Evolutionary conservation across 225 moss, liverwort and hornwort genomes (phyloP).

Genomic region (Pseudisothecium myosuroides): DNA sequence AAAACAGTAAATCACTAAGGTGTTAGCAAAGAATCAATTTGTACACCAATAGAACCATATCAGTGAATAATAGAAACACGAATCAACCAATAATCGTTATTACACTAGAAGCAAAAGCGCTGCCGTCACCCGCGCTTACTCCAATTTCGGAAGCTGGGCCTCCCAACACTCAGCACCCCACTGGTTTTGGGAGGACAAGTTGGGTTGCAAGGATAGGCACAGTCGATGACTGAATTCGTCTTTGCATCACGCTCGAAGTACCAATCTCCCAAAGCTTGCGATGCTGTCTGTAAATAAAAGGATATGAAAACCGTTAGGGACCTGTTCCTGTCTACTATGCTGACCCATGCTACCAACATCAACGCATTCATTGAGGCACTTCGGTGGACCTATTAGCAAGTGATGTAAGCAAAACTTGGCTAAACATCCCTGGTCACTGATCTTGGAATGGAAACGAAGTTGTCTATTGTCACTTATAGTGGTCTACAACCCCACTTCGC

Average conservation of each 20-base stretch:
- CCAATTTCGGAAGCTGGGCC: constrained; percentile 55
- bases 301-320: neutral
- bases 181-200: constrained; percentile 27
- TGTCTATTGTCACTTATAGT: neutral
- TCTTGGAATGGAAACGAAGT: neutral
- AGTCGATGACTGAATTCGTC: constrained; percentile 25
- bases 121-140: constrained; percentile 25
- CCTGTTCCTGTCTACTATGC: neutral
- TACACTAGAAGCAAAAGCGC: neutral
- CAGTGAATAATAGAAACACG: neutral
- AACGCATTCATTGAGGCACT: neutral
- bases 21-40: neutral
- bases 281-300: constrained; percentile 18
- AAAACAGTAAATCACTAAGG: neutral
- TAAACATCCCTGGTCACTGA: neutral
- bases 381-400: neutral
- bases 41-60: neutral
- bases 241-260: constrained; percentile 31
- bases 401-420: neutral
- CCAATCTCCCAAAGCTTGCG: constrained; percentile 53
- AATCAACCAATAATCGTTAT: neutral
- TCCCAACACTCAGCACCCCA: constrained; percentile 21
- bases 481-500: neutral
- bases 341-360: neutral
- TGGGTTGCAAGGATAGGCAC: constrained; percentile 55